Conservation (phyloP, 495 filamentous ascomycete species). For the Penicillium malachiteum region DNA sequence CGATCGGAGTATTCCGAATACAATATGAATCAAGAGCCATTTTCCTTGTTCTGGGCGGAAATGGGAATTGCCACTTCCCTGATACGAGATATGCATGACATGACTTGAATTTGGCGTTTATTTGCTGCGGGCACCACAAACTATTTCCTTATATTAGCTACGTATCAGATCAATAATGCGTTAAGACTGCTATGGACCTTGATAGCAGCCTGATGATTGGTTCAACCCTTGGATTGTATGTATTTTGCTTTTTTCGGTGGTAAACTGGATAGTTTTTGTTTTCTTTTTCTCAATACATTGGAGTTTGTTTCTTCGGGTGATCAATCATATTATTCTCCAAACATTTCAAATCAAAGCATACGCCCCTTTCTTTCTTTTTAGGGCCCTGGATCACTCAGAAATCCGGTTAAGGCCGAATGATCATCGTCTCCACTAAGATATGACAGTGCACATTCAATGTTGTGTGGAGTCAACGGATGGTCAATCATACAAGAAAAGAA, state of each 20-base stretch:
- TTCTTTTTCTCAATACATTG: background rate
- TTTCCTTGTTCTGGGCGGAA: background rate
- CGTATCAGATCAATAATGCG: conserved; percentile 3
- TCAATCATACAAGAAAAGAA: background rate
- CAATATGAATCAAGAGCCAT: no score
- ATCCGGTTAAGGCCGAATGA: conserved; percentile 4
- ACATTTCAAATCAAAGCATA: background rate
- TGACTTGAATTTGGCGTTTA: conserved; percentile 16
- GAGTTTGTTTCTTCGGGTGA: conserved; percentile 1
- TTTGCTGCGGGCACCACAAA: conserved; percentile 11
- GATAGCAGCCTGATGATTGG: no score
- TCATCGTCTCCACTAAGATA: background rate
- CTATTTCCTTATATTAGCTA: conserved; percentile 7
- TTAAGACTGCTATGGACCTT: background rate
- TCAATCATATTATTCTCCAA: background rate
- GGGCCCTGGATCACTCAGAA: background rate
- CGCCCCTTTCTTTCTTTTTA: conserved; percentile 1
- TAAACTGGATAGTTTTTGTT: background rate
- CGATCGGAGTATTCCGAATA: no score
- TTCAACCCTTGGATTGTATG: no score
- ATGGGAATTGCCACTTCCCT: background rate
- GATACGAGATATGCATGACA: conserved; percentile 21
- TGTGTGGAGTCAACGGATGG: no score
- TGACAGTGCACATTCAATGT: background rate
- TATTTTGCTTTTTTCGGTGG: no score